Base-by-base conservation (phyloP, 345 rosid species). In the Schrenkiella parvula region DNA sequence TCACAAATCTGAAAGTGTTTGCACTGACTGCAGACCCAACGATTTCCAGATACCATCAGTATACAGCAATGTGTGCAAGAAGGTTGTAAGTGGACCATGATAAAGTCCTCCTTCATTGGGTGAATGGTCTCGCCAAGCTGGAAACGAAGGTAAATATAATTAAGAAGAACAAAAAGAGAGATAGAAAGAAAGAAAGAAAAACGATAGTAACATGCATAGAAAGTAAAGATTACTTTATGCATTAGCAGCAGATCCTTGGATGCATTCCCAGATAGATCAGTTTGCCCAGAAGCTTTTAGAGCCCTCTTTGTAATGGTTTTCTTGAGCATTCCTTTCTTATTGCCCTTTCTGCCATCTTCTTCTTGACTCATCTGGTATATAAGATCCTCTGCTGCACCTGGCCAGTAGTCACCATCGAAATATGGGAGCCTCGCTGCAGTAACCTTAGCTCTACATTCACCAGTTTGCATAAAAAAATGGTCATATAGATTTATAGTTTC, bases 341-440 rank as follows among this genome's bases (percentile, higher is more conserved):
- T 95, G 42, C 84, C 87, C 81, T 90, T 95, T 85, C 88, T 88
- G 63, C 96, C 96, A 82, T 95, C 98, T 77, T 92, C 98, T 65
- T 95, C 98, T 84, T 95, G 98, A 50, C 87, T 88, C 79, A 95
- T 82, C 82, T 90, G 98, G 85, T 84, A 82, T 64, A 95, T 90
- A 61, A 95, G 82, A 75, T 95, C 98, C 83, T 95, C 99, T 0
- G 99, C 99, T 37, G 99, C 98, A 77, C 98, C 99, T 58, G 99
- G 98, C 99, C 99, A 95, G 80, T 95, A 95, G 82, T 95, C 98
- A 79, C 99, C 99, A 79, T 95, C 99, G 66, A 95, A 95, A 84
- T 95, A 95, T 32, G 99, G 99, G 48, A 95, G 85, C 85, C 99
- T 92, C 18, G 97, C 91, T 46, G 99, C 99, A 14, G 99, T 95